Conservation (phyloP, 805 yeast genomes). For the Candida nemodendra region DNA sequence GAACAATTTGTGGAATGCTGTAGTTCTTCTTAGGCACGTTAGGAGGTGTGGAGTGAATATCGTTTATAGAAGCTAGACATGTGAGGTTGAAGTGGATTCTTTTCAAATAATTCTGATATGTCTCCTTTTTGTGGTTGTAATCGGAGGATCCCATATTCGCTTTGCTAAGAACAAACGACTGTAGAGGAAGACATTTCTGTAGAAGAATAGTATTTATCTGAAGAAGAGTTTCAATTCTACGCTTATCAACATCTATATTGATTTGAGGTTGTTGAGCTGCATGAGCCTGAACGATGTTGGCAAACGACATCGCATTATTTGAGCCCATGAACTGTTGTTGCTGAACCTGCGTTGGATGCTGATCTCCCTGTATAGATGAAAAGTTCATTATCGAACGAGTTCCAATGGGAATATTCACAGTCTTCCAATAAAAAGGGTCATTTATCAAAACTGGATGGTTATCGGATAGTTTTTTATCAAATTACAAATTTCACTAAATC, state of each 20-base stretch:
- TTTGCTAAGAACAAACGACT: constrained; percentile 25
- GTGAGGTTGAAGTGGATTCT: constrained; percentile 37
- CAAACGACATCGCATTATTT: constrained; percentile 11
- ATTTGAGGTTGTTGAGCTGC: constrained; percentile 29
- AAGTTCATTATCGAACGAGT: constrained; percentile 6
- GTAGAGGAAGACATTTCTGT: constrained; percentile 31
- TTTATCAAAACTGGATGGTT: too few species aligned
- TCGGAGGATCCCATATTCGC: constrained; percentile 22
- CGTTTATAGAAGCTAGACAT: constrained; percentile 38
- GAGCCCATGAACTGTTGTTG: constrained; percentile 8
- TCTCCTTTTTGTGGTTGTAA: constrained; percentile 28
- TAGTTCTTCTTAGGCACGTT: constrained; percentile 29
- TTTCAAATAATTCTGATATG: constrained; percentile 34
- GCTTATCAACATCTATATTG: constrained; percentile 32
- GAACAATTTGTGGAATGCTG: constrained; percentile 45
- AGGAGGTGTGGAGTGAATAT: constrained; percentile 31
- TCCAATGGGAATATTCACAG: too few species aligned
- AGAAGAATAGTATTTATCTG: constrained; percentile 35
- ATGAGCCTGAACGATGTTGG: constrained; percentile 26
- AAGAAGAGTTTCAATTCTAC: constrained; percentile 34
- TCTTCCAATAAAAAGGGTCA: too few species aligned
- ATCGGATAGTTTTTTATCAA: too few species aligned
- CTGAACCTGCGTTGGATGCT: background rate
- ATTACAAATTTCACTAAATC: too few species aligned
- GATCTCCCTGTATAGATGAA: constrained; percentile 1